Conservation (phyloP, 108 stramenopile genomes). For the Conticribra guillardii region DNA sequence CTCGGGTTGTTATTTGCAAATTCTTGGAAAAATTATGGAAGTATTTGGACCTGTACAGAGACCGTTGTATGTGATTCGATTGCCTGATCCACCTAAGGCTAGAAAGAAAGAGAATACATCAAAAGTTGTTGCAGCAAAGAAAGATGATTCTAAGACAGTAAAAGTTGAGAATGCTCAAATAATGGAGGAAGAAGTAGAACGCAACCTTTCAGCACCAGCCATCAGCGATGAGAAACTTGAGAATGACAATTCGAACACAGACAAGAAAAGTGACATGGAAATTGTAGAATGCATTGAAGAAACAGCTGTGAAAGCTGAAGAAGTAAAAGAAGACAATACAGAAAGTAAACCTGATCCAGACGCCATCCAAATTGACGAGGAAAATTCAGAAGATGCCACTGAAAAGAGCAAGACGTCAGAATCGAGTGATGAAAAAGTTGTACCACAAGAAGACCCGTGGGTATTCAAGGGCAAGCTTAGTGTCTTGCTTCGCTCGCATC, state of each 20-base stretch:
- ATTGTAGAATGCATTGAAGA: too few species aligned
- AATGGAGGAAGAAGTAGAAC: too few species aligned
- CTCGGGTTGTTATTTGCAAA: constrained; percentile 34
- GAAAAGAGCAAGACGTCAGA: background rate
- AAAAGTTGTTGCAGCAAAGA: background rate
- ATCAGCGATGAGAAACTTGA: too few species aligned
- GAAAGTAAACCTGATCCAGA: too few species aligned
- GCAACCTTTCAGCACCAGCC: too few species aligned
- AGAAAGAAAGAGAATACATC: constrained; percentile 2
- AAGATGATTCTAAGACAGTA: background rate
- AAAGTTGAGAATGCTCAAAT: background rate
- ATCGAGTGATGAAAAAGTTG: constrained; percentile 13
- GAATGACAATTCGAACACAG: too few species aligned
- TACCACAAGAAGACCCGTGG: constrained; percentile 60
- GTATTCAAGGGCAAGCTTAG: constrained; percentile 60
- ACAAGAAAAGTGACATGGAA: too few species aligned
- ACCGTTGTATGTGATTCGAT: constrained; percentile 83
- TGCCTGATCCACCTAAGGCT: constrained; percentile 41
- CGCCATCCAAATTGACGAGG: too few species aligned
- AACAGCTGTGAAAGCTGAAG: too few species aligned
- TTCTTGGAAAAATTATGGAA: constrained; percentile 79
- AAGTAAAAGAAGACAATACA: too few species aligned
- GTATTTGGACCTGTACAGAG: constrained; percentile 85
- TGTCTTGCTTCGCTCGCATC: constrained; percentile 38
- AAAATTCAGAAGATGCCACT: constrained; percentile 2